These are phyloP conservation scores for Calonectria multiphialidica DNA, from an alignment of 2,329 filamentous ascomycete species.

Conservation along the genomic window DNA sequence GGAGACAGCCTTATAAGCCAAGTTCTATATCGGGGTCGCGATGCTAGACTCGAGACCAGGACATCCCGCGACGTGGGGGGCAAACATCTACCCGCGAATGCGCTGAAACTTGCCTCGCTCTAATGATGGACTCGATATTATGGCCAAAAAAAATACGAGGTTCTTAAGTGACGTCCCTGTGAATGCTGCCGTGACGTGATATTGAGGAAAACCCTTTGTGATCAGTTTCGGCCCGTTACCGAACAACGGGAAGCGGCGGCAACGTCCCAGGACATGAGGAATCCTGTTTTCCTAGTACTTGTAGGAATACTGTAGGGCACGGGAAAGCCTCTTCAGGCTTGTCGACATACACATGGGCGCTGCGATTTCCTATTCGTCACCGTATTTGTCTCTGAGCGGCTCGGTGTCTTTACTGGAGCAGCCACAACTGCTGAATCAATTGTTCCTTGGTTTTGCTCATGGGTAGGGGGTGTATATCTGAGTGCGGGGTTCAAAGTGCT, in stretches of 20 bases:
- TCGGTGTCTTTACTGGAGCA: neutral
- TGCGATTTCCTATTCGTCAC: neutral
- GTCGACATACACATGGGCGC: too few relatives aligned
- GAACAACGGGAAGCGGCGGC: neutral
- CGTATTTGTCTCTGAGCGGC: neutral
- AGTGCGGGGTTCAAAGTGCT: neutral
- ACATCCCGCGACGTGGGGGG: too few relatives aligned
- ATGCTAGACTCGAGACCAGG: neutral
- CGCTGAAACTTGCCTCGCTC: neutral
- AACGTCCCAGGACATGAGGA: neutral
- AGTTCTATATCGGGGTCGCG: neutral
- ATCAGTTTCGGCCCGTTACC: neutral
- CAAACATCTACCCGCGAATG: too few relatives aligned
- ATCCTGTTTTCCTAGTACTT: neutral
- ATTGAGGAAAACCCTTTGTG: neutral
- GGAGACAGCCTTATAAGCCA: neutral
- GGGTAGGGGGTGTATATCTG: neutral
- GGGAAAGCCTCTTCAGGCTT: neutral
- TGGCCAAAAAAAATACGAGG: neutral
- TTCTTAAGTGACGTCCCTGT: neutral
- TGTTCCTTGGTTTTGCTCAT: neutral
- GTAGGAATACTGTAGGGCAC: neutral
- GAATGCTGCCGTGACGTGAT: neutral
- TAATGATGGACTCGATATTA: neutral
- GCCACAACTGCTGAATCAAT: neutral